Evolutionary conservation across 345 rosid species (phyloP).

Genomic region (Brassica rapa): DNA sequence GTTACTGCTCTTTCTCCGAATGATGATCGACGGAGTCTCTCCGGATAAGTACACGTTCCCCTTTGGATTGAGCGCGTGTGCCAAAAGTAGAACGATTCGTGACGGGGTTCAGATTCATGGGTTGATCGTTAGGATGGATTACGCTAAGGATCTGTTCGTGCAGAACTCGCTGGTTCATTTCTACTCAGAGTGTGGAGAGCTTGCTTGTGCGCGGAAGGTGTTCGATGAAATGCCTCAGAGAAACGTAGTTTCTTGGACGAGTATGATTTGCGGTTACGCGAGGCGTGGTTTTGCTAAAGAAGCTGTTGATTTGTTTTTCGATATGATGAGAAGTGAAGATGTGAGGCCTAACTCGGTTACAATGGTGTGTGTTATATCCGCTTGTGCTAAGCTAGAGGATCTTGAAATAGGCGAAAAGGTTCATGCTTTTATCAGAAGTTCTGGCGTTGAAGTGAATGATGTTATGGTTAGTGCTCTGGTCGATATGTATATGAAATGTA

Average conservation of each 20-base stretch:
- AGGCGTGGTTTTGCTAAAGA: constrained; percentile 47
- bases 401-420: constrained; percentile 50
- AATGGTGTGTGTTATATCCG: constrained; percentile 61
- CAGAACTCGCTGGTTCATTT: constrained; percentile 66
- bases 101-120: constrained; percentile 67
- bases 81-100: constrained; percentile 42
- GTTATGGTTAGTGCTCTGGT: constrained; percentile 62
- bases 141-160: constrained; percentile 48
- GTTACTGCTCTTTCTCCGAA: constrained; percentile 42
- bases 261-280: constrained; percentile 64
- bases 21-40: constrained; percentile 45
- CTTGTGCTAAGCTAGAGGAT: constrained; percentile 66
- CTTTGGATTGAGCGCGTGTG: constrained; percentile 58
- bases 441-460: constrained; percentile 47
- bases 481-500: constrained; percentile 77
- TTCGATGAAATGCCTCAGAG: constrained; percentile 61
- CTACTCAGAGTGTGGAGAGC: constrained; percentile 55
- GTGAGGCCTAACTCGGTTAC: constrained; percentile 56
- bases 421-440: constrained; percentile 42
- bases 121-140: constrained; percentile 47
- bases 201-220: constrained; percentile 49
- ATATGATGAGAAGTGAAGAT: constrained; percentile 48
- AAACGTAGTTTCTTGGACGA: constrained; percentile 77
- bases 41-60: constrained; percentile 69
- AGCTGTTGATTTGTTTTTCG: constrained; percentile 59